A percentile compares a stretch with the other conserved stretches of the same genome.
These are phyloP conservation scores for Sclerotinia subarctica DNA, from an alignment of 2,329 filamentous ascomycete species.

Conservation along the genomic window DNA sequence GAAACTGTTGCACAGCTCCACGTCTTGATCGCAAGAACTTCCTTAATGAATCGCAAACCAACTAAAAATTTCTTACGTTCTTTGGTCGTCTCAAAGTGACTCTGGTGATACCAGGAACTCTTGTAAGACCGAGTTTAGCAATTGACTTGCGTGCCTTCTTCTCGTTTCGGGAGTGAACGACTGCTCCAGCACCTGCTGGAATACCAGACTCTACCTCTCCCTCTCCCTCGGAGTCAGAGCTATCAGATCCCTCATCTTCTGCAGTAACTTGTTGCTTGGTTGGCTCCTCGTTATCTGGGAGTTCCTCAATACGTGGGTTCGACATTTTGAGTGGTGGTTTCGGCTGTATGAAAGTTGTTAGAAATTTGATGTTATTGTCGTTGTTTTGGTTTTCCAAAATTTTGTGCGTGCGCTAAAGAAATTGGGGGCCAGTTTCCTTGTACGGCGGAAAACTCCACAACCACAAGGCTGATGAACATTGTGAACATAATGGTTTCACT, in stretches of 20 bases:
- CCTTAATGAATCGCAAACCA: conserved; percentile 2
- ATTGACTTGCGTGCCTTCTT: conserved; percentile 99
- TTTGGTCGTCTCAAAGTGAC: conserved; percentile 97
- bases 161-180: conserved; percentile 98
- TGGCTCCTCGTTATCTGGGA: conserved; percentile 78
- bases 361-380: conserved; percentile 24
- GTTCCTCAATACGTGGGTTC: conserved; percentile 96
- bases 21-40: background rate
- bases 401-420: conserved; percentile 33
- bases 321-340: conserved; percentile 68
- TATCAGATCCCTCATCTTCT: conserved; percentile 66
- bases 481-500: conserved; percentile 21
- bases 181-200: conserved; percentile 79
- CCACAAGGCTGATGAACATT: conserved; percentile 7
- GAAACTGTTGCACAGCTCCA: conserved; percentile 4
- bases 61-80: conserved; percentile 69
- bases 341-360: conserved; percentile 34
- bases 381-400: conserved; percentile 27
- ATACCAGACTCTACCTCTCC: conserved; percentile 64
- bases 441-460: conserved; percentile 2
- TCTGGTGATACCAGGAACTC: conserved; percentile 94
- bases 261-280: conserved; percentile 71
- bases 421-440: conserved; percentile 5
- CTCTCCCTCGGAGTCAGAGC: conserved; percentile 75
- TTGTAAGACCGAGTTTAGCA: conserved; percentile 95